Base-by-base conservation (phyloP, 2,329 filamentous ascomycete genomes). In the Apiospora pterosperma region DNA sequence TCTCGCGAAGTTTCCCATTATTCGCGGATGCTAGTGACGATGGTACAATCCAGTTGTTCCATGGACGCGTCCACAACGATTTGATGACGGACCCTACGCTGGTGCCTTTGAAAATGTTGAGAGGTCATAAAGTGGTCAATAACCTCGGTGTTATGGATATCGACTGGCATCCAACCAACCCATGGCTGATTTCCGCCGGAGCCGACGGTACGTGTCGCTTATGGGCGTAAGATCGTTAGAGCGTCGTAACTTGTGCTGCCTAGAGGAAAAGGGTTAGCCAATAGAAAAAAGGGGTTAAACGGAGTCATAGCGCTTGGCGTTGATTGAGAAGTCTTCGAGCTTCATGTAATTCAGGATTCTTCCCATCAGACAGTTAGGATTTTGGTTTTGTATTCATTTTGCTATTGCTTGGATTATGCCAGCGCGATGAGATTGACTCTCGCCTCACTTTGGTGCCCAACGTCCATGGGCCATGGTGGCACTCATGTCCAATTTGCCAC, bases 21-120 rank as follows among this genome's bases (percentile, higher is more conserved):
- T 98, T 99, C 74, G 96, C 94, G 0, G 95, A 98, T 76, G 93
- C 93, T 23, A 96, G 92, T 76, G 96, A 99, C 76, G 96, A 99
- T 76, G 96, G 96, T 34, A 93, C 90, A 23, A 81, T 98, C 69
- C 96, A 99, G 77, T 92, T 99, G 63, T 98, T 98, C 87, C 95
- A 98, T 76, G 95, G 93, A 64, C 97, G 95, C 79, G 95, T 98
- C 34, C 93, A 96, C 36, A 93, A 90, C 67, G 96, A 99, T 76
- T 83, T 97, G 76, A 92, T 99, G 87, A 93, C 97, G 81, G 97
- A 97, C 74, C 94, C 96, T 7, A 96, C 91, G 16, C 97, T 99
- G 73, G 96, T 98, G 62, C 96, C 96, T 10, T 85, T 99, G 68
- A 99, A 98, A 84, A 93, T 97, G 73, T 84, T 99, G 60, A 90